Percentiles rank a stretch among this genome's conserved stretches.
Evolutionary conservation across 2,329 filamentous ascomycete genomes (phyloP).

Genomic region (Paraphoma chrysanthemicola): DNA sequence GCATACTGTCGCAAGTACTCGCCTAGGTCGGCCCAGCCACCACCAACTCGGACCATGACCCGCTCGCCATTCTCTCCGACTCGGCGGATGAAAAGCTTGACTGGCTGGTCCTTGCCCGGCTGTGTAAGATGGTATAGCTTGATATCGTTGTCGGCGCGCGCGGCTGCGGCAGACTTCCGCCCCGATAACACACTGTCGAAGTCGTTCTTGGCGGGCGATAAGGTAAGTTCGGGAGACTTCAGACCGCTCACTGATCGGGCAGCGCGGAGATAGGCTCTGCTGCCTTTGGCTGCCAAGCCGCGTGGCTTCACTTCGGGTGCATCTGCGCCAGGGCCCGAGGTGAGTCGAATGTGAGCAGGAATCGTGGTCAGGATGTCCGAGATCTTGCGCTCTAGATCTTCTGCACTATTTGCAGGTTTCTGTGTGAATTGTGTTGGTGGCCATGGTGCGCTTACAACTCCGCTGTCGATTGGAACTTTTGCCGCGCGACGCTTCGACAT

Average conservation of each 20-base stretch:
- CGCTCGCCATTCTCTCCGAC: conserved; percentile 90
- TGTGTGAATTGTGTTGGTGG: conserved; percentile 45
- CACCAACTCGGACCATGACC: conserved; percentile 97
- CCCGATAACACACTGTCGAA: conserved; percentile 36
- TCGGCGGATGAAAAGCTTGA: conserved; percentile 92
- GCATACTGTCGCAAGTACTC: conserved; percentile 96
- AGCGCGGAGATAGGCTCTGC: conserved; percentile 41
- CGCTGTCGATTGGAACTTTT: conserved; percentile 49
- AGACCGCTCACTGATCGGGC: conserved; percentile 40
- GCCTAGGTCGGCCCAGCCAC: conserved; percentile 96
- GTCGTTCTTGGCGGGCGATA: conserved; percentile 47
- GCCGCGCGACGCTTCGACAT: conserved; percentile 49
- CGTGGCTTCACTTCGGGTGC: conserved; percentile 40
- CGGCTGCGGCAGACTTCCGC: conserved; percentile 34
- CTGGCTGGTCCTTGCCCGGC: conserved; percentile 81
- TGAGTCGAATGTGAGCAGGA: conserved; percentile 79
- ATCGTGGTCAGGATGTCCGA: conserved; percentile 78
- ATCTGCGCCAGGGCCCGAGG: conserved; percentile 46
- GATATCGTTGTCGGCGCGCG: conserved; percentile 66
- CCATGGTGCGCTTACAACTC: conserved; percentile 35
- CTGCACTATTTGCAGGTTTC: conserved; percentile 43
- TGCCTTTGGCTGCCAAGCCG: conserved; percentile 33
- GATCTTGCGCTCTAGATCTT: conserved; percentile 80
- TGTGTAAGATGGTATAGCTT: conserved; percentile 91
- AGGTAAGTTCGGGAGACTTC: conserved; percentile 45